These are phyloP conservation scores for Candida lessepsii DNA, from an alignment of 805 yeast species.

Conservation along the genomic window DNA sequence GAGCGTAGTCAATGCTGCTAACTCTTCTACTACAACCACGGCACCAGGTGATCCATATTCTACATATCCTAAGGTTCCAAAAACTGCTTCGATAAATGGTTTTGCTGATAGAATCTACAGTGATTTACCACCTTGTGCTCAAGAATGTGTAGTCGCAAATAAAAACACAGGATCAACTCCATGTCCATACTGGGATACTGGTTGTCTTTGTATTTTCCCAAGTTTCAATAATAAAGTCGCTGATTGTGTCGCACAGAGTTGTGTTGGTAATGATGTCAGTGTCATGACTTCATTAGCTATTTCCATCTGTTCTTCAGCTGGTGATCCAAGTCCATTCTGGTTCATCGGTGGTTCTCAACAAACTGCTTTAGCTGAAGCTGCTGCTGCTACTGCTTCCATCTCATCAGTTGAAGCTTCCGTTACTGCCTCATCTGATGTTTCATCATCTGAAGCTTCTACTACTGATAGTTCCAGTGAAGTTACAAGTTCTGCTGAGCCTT, in stretches of 20 bases:
- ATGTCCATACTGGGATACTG: constrained; percentile 47
- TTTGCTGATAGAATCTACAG: constrained; percentile 45
- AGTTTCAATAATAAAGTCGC: constrained; percentile 30
- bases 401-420: neutral
- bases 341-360: constrained; percentile 33
- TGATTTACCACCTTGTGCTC: constrained; percentile 42
- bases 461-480: neutral
- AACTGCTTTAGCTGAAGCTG: constrained; percentile 24
- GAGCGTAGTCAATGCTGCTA: constrained; percentile 1
- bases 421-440: neutral
- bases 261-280: constrained; percentile 31
- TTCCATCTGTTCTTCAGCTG: constrained; percentile 33
- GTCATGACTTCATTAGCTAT: constrained; percentile 29
- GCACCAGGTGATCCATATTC: constrained; percentile 26
- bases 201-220: constrained; percentile 44
- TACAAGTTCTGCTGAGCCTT: neutral
- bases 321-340: constrained; percentile 33
- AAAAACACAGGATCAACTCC: constrained; percentile 36
- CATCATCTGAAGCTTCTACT: neutral
- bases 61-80: constrained; percentile 45
- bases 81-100: constrained; percentile 47
- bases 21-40: constrained; percentile 6
- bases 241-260: constrained; percentile 37
- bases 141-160: constrained; percentile 38
- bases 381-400: constrained; percentile 16